Evolutionary conservation across 352 stramenopile genomes (phyloP).

Genomic region (Pythium rishiriense): DNA sequence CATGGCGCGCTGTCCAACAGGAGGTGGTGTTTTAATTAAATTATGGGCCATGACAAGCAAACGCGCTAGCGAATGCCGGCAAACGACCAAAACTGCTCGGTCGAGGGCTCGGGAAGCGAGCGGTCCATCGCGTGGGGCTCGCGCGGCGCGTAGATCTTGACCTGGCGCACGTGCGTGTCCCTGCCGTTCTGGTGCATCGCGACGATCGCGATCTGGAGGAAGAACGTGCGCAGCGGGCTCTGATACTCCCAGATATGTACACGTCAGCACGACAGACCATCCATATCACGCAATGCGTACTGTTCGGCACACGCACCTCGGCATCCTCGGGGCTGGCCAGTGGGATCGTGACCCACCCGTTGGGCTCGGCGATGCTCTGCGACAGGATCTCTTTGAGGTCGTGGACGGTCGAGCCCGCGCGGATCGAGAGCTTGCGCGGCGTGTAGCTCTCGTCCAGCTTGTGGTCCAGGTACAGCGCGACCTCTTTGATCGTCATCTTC

Average conservation of each 20-base stretch:
- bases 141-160: slow-evolving; percentile 90
- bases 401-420: slow-evolving; percentile 92
- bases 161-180: slow-evolving; percentile 95
- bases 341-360: slow-evolving; percentile 93
- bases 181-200: slow-evolving; percentile 98
- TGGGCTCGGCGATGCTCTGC: slow-evolving; percentile 92
- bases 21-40: too few species aligned
- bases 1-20: too few species aligned
- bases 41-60: neutral
- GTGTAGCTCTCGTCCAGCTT: slow-evolving; percentile 98
- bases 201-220: slow-evolving; percentile 95
- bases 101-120: slow-evolving; percentile 53
- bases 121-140: slow-evolving; percentile 53
- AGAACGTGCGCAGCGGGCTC: slow-evolving; percentile 88
- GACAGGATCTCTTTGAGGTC: slow-evolving; percentile 94
- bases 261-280: neutral
- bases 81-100: slow-evolving; percentile 69
- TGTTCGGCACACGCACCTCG: slow-evolving; percentile 31
- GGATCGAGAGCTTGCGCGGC: slow-evolving; percentile 94
- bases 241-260: slow-evolving; percentile 8
- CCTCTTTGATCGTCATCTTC: slow-evolving; percentile 92
- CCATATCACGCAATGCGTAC: neutral
- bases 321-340: slow-evolving; percentile 53
- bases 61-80: slow-evolving; percentile 48
- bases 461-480: slow-evolving; percentile 98